Evolutionary conservation across 1,139 yeast species (phyloP).

Genomic region (Yamadazyma triangularis): DNA sequence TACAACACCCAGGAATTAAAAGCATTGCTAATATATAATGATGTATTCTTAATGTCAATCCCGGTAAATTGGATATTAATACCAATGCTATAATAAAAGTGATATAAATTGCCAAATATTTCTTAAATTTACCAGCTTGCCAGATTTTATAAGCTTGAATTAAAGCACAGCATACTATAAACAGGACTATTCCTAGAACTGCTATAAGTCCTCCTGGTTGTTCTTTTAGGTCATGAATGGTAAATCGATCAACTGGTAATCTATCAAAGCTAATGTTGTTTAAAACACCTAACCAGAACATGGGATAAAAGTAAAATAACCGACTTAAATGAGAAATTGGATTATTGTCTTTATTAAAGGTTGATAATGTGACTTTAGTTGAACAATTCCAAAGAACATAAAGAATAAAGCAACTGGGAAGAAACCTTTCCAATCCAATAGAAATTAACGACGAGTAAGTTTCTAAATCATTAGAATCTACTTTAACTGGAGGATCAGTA

Average conservation of each 20-base stretch:
- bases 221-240: slow-evolving; percentile 60
- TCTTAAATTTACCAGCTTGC: slow-evolving; percentile 69
- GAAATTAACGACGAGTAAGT: slow-evolving; percentile 62
- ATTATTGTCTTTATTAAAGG: slow-evolving; percentile 21
- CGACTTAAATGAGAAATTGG: slow-evolving; percentile 46
- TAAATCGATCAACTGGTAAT: slow-evolving; percentile 81
- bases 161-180: slow-evolving; percentile 50
- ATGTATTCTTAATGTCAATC: slow-evolving; percentile 75
- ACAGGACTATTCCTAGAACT: slow-evolving; percentile 43
- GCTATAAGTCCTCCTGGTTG: slow-evolving; percentile 79
- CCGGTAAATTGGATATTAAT: slow-evolving; percentile 52
- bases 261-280: slow-evolving; percentile 87
- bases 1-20: slow-evolving; percentile 82
- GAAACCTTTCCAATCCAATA: slow-evolving; percentile 64
- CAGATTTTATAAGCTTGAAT: slow-evolving; percentile 79
- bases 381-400: slow-evolving; percentile 69
- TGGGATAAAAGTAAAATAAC: slow-evolving; percentile 66
- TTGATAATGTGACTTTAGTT: slow-evolving; percentile 30
- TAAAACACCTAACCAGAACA: slow-evolving; percentile 80
- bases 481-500: slow-evolving; percentile 74
- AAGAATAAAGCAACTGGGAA: slow-evolving; percentile 71
- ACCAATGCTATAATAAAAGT: slow-evolving; percentile 43
- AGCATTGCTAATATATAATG: slow-evolving; percentile 83
- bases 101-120: slow-evolving; percentile 51
- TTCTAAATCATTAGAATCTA: slow-evolving; percentile 50